phyloP scores from a whole-genome alignment of 768 basidiomycete genomes.

The Kwoniella heveanensis region DNA sequence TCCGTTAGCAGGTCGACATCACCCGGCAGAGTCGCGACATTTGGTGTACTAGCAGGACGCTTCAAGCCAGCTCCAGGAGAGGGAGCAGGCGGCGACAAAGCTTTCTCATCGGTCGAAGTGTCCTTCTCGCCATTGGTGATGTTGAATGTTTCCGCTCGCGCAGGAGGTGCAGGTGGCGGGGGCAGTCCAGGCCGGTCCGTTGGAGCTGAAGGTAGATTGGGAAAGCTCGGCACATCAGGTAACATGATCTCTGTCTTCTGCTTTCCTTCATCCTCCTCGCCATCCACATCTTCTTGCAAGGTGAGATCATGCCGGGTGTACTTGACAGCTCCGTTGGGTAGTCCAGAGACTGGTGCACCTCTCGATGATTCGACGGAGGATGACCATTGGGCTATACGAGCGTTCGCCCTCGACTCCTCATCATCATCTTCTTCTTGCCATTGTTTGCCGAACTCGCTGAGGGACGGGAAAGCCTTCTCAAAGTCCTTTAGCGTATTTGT shows the following conservation, averaged over 20 bases:
- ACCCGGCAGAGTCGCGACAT: conserved; percentile 21
- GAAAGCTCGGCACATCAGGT: conserved; percentile 41
- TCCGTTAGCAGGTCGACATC: conserved; percentile 16
- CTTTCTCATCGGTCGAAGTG: not conserved
- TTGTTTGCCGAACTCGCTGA: conserved; percentile 52
- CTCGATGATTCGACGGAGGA: conserved; percentile 3
- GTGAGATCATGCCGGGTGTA: conserved; percentile 14
- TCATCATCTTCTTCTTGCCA: conserved; percentile 29
- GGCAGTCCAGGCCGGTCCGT: conserved; percentile 27
- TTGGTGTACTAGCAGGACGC: conserved; percentile 27
- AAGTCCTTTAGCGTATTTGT: conserved; percentile 45
- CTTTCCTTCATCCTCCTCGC: conserved; percentile 14
- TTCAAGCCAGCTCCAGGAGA: conserved; percentile 15
- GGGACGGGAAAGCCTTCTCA: conserved; percentile 49
- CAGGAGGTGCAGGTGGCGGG: conserved; percentile 26
- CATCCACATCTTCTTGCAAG: conserved; percentile 20
- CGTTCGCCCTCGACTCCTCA: conserved; percentile 2
- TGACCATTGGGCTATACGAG: conserved; percentile 12
- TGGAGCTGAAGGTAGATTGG: conserved; percentile 43
- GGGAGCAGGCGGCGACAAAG: conserved; percentile 24
- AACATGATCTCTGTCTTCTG: conserved; percentile 15
- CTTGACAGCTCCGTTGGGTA: conserved; percentile 21
- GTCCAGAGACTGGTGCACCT: conserved; percentile 7
- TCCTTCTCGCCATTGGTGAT: not conserved
- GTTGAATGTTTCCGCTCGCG: conserved; percentile 20